Conservation (phyloP, 1,284 basidiomycete species). For the Porogramme epimiltina region DNA sequence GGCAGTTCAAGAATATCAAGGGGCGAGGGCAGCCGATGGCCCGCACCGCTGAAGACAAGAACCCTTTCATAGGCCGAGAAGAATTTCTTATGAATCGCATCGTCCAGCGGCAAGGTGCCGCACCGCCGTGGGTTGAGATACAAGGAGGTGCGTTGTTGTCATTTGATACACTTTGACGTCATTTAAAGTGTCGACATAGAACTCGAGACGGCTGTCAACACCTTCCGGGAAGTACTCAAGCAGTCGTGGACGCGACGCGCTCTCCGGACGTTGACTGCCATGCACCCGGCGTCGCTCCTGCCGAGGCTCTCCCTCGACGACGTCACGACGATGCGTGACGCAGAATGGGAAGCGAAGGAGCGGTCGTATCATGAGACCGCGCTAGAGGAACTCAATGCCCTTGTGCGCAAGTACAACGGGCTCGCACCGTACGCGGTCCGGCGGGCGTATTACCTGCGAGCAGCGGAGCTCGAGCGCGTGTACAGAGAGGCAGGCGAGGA, state of each 20-base stretch:
- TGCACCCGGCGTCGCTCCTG: slow-evolving; percentile 43
- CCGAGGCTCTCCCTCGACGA: slow-evolving; percentile 46
- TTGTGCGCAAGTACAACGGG: slow-evolving; percentile 80
- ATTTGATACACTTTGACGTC: not conserved
- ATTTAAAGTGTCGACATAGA: slow-evolving; percentile 32
- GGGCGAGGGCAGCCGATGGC: slow-evolving; percentile 76
- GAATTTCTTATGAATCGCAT: slow-evolving; percentile 91
- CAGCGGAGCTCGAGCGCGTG: slow-evolving; percentile 58
- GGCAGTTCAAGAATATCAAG: slow-evolving; percentile 73
- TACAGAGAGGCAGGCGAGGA: slow-evolving; percentile 57
- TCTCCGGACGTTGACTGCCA: slow-evolving; percentile 57
- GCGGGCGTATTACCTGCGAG: slow-evolving; percentile 56
- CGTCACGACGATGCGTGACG: slow-evolving; percentile 58
- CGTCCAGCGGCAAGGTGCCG: slow-evolving; percentile 81
- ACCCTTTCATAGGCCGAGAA: slow-evolving; percentile 80
- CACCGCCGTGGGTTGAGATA: slow-evolving; percentile 91
- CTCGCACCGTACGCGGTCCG: slow-evolving; percentile 77
- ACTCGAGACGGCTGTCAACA: slow-evolving; percentile 54
- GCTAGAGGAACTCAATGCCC: slow-evolving; percentile 70
- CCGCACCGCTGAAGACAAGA: slow-evolving; percentile 64
- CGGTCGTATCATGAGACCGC: slow-evolving; percentile 70
- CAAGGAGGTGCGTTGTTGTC: slow-evolving; percentile 57
- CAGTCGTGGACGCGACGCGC: slow-evolving; percentile 71
- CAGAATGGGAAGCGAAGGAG: slow-evolving; percentile 76
- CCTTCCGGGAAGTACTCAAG: slow-evolving; percentile 67